A percentile compares a stretch with the other conserved stretches of the same genome.
These are phyloP conservation scores for Magnolia changhungtana DNA, from an alignment of 164 flowering plant species.

Conservation along the genomic window DNA sequence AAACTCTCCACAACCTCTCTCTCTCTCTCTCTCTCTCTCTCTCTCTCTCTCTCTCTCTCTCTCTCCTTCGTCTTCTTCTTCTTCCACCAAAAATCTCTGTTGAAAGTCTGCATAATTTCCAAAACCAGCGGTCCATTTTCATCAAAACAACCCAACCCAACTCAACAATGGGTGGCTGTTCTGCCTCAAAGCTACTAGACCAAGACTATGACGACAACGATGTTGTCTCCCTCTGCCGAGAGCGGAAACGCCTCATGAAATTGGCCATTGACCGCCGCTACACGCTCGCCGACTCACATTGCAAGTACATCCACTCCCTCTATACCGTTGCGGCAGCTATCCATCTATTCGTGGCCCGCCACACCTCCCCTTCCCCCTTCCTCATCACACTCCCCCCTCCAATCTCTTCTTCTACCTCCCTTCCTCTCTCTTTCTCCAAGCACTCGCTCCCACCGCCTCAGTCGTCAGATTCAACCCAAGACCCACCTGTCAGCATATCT, in stretches of 20 bases:
- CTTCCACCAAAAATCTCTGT: not conserved
- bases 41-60: not conserved
- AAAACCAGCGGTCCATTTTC: not conserved
- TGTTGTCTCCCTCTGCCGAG: slow-evolving; percentile 38
- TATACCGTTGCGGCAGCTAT: slow-evolving; percentile 44
- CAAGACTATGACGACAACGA: slow-evolving; percentile 28
- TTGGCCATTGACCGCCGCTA: slow-evolving; percentile 38
- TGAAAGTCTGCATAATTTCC: not conserved
- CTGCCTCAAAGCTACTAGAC: slow-evolving; percentile 17
- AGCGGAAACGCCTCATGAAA: slow-evolving; percentile 44
- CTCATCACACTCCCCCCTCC: slow-evolving; percentile 34
- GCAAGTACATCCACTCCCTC: slow-evolving; percentile 41
- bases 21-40: not conserved
- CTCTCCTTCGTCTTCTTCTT: not conserved
- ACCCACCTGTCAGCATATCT: slow-evolving; percentile 21
- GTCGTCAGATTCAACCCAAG: slow-evolving; percentile 47
- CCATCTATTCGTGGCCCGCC: slow-evolving; percentile 41
- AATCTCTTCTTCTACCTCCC: slow-evolving; percentile 9
- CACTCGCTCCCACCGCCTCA: slow-evolving; percentile 43
- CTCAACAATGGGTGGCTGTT: slow-evolving; percentile 4
- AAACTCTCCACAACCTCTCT: not conserved
- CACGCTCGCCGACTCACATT: slow-evolving; percentile 47
- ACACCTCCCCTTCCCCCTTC: slow-evolving; percentile 40
- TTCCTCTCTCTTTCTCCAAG: slow-evolving; percentile 4
- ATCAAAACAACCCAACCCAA: not conserved